These are phyloP conservation scores for Hypomontagnella submonticulosa DNA, from an alignment of 495 filamentous ascomycete genomes.

Conservation along the genomic window DNA sequence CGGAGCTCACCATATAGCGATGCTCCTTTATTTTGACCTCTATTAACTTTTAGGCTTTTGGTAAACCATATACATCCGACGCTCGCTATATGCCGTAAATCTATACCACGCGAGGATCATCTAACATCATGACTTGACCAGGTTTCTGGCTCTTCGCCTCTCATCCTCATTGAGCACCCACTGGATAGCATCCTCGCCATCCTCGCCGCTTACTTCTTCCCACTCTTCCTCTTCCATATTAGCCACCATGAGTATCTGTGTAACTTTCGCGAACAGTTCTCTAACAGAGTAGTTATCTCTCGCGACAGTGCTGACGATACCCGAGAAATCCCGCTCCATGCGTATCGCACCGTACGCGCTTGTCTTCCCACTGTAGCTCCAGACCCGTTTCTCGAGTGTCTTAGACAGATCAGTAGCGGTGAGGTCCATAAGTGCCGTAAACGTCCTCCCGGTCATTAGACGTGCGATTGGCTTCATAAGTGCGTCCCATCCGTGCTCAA, in stretches of 20 bases:
- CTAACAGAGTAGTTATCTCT: constrained; percentile 81
- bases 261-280: constrained; percentile 80
- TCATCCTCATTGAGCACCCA: constrained; percentile 68
- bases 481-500: constrained; percentile 84
- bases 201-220: constrained; percentile 69
- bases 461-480: constrained; percentile 84
- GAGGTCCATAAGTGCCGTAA: constrained; percentile 74
- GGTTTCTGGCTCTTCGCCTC: constrained; percentile 61
- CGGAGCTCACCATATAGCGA: background rate
- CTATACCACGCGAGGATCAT: constrained; percentile 10
- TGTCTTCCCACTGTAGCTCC: constrained; percentile 81
- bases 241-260: constrained; percentile 88
- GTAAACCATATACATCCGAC: constrained; percentile 13
- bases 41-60: constrained; percentile 14
- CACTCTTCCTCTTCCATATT: constrained; percentile 99
- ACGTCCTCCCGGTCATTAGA: constrained; percentile 79
- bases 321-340: constrained; percentile 87
- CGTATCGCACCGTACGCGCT: constrained; percentile 86
- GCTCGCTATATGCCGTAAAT: constrained; percentile 9
- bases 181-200: constrained; percentile 58
- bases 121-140: constrained; percentile 52
- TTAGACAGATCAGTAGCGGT: constrained; percentile 76
- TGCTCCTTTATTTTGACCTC: constrained; percentile 8
- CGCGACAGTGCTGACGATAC: constrained; percentile 79
- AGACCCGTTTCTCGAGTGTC: constrained; percentile 90